Conservation (phyloP, 371 early-diverging fungal genomes). For the Blyttiomyces sp. region DNA sequence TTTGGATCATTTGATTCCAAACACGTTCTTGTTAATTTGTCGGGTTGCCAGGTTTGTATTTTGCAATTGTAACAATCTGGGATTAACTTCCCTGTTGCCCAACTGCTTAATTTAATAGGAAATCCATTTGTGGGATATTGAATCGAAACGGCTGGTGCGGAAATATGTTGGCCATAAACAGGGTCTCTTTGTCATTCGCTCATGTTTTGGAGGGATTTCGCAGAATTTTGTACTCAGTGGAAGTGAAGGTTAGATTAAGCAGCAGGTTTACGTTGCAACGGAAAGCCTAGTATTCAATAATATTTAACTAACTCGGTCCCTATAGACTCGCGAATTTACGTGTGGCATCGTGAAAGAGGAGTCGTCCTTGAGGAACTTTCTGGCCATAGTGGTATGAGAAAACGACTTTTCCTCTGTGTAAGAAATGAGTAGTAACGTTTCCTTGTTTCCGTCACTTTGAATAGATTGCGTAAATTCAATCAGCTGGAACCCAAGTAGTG, state of each 20-base stretch:
- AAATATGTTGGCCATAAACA: slow-evolving; percentile 83
- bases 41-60: slow-evolving; percentile 38
- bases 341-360: slow-evolving; percentile 87
- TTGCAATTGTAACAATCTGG: background rate
- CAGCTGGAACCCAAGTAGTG: slow-evolving; percentile 73
- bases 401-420: background rate
- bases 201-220: slow-evolving; percentile 79
- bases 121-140: slow-evolving; percentile 88
- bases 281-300: background rate
- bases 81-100: background rate
- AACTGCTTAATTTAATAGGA: slow-evolving; percentile 42
- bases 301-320: background rate
- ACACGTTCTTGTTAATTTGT: slow-evolving; percentile 72
- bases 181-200: slow-evolving; percentile 83
- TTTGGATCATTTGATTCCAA: slow-evolving; percentile 67
- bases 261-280: background rate
- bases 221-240: slow-evolving; percentile 86
- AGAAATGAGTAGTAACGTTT: background rate
- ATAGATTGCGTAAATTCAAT: slow-evolving; percentile 75
- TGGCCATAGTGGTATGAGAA: slow-evolving; percentile 74
- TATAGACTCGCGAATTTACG: slow-evolving; percentile 73
- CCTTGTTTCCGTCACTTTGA: background rate
- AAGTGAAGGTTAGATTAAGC: slow-evolving; percentile 67
- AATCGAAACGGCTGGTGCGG: slow-evolving; percentile 59
- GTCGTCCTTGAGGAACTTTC: slow-evolving; percentile 68